A percentile compares a stretch with the other conserved stretches of the same genome.
Evolutionary conservation across 1,284 basidiomycete genomes (phyloP).

Genomic region (Cutaneotrichosporon cavernicola): DNA sequence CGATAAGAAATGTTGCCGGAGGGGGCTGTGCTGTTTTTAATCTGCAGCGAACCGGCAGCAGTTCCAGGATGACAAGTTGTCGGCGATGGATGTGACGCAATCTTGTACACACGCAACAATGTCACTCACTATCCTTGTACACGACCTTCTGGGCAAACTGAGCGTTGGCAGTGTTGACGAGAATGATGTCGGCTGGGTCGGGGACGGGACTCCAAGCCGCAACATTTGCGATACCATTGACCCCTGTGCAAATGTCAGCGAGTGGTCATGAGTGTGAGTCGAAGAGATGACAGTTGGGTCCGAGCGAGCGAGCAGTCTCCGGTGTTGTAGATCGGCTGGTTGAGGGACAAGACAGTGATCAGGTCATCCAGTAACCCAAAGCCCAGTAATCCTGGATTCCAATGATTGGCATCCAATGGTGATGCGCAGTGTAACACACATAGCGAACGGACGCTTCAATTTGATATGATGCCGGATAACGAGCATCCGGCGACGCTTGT

Average conservation of each 20-base stretch:
- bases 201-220: slow-evolving; percentile 20
- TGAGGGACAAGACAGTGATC: too few species aligned
- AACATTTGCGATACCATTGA: slow-evolving; percentile 24
- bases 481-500: background rate
- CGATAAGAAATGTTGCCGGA: background rate
- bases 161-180: slow-evolving; percentile 16
- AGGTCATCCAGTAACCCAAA: too few species aligned
- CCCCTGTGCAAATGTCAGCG: slow-evolving; percentile 16
- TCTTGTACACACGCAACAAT: background rate
- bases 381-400: background rate
- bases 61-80: background rate
- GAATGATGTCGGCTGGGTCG: slow-evolving; percentile 19
- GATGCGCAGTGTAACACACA: background rate
- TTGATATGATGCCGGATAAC: background rate
- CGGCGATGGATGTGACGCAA: background rate
- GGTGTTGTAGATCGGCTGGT: too few species aligned
- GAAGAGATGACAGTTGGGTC: background rate
- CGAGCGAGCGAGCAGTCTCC: background rate
- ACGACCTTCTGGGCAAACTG: background rate
- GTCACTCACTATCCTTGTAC: slow-evolving; percentile 8
- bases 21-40: background rate
- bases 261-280: background rate
- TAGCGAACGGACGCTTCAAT: background rate
- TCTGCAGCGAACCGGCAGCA: background rate
- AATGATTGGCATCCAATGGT: background rate